Base-by-base conservation (phyloP, 805 yeast species). In the Pichia nakasei region DNA sequence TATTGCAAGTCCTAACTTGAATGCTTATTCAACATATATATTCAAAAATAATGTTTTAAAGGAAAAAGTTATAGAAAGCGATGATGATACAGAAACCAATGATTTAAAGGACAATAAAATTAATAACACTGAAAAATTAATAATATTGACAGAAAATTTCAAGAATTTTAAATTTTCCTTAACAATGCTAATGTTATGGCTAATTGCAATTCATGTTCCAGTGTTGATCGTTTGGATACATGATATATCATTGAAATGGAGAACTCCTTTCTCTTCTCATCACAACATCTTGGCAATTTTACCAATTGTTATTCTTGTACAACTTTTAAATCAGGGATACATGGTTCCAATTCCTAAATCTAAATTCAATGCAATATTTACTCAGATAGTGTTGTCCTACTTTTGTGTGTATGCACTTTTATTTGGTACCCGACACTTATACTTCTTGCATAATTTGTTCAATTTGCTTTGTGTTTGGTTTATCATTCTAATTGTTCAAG, bases 231-330 rank as follows among this genome's bases (percentile, higher is more conserved):
- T 88, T 1, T 87, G 88, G 69, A 65, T 85, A 29, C 95, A 85
- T 55, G 85, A 88, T 55, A 67, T 87, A 46, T 72, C 83, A 1
- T 71, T 86, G 18, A 76, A 72, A 51, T 85, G 95, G 95, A 74
- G 71, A 44, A 84, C 93, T 0, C 88, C 95, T 17, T 87, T 87
- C 56, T 76, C 85, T 6, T 82, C 95, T 0, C 95, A 87, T 59
- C 95, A 89, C 59, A 88, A 86, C 56, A 67, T 85, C 35, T 60
- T 88, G 42, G 83, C 95, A 0, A 75, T 88, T 21, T 64, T 82
- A 13, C 95, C 96, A 0, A 77, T 84, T 2, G 68, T 87, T 9
- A 47, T 80, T 9, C 56, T 85, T 34, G 73, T 76, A 37, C 82
- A 78, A 52, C 18, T 46, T 36, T 72, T 81, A 53, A 69, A 68